A percentile compares a stretch with the other conserved stretches of the same genome.
Conservation (phyloP, 495 filamentous ascomycete species). For the Extremus antarcticus region DNA sequence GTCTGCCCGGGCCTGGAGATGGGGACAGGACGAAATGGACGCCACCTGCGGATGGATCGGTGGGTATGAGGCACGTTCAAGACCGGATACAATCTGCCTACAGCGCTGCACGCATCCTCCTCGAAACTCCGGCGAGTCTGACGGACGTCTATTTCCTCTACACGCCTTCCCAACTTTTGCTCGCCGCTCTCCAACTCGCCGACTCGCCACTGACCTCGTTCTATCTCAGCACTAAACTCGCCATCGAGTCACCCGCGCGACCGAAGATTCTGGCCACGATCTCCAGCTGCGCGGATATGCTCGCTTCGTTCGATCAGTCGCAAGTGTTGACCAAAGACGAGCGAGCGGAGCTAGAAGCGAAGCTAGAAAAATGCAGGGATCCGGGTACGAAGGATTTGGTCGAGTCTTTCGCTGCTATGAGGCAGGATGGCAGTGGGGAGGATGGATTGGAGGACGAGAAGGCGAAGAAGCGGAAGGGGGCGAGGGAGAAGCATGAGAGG, state of each 20-base stretch:
- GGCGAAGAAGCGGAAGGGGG: conserved; percentile 51
- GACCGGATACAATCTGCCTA: conserved; percentile 58
- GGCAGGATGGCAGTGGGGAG: conserved; percentile 22
- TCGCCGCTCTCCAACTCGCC: conserved; percentile 62
- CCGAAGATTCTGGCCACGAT: conserved; percentile 40
- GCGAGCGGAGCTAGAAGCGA: conserved; percentile 37
- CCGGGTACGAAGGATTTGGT: conserved; percentile 52
- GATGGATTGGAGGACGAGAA: conserved; percentile 32
- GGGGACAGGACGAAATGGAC: conserved; percentile 4
- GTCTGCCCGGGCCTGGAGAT: conserved; percentile 18
- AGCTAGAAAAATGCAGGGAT: conserved; percentile 69
- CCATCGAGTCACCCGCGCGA: conserved; percentile 13
- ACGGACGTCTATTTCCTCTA: conserved; percentile 95
- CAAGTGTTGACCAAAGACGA: conserved; percentile 29
- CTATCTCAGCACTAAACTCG: conserved; percentile 64
- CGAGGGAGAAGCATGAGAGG: conserved; percentile 36
- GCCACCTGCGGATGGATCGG: neutral
- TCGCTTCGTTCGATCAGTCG: conserved; percentile 21
- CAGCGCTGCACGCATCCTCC: conserved; percentile 52
- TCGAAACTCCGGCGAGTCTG: conserved; percentile 69
- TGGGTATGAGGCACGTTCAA: conserved; percentile 17
- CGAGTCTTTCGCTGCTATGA: conserved; percentile 41
- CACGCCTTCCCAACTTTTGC: conserved; percentile 87
- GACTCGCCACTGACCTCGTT: conserved; percentile 62
- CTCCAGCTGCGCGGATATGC: conserved; percentile 40